These are phyloP conservation scores for Strombidium stylifer DNA, from an alignment of 73 alveolate genomes.

Conservation along the genomic window DNA sequence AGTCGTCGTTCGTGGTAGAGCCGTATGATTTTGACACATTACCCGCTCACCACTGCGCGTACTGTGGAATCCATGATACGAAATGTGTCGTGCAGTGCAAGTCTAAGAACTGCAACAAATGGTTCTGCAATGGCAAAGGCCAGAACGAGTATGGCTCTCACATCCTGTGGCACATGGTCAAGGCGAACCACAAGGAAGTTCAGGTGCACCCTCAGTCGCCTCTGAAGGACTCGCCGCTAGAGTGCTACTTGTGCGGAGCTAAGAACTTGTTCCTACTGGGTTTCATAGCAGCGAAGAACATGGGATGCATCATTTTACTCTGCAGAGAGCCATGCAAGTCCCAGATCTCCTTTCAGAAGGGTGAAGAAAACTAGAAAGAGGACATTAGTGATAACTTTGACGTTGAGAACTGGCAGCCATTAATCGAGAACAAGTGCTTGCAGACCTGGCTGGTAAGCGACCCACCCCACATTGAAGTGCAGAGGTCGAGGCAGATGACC, in stretches of 20 bases:
- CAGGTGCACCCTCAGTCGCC: slow-evolving; percentile 83
- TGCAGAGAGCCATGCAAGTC: slow-evolving; percentile 91
- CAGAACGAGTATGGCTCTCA: slow-evolving; percentile 74
- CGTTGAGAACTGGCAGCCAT: slow-evolving; percentile 85
- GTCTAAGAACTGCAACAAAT: slow-evolving; percentile 75
- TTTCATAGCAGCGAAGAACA: slow-evolving; percentile 74
- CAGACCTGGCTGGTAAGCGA: slow-evolving; percentile 90
- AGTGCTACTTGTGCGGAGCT: slow-evolving; percentile 93
- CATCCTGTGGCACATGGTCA: slow-evolving; percentile 82
- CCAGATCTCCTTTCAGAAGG: slow-evolving; percentile 65
- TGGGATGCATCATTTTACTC: slow-evolving; percentile 76
- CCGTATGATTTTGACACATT: slow-evolving; percentile 37
- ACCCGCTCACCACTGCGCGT: slow-evolving; percentile 70
- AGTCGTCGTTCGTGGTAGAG: not conserved
- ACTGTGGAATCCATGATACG: slow-evolving; percentile 82
- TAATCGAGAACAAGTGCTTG: slow-evolving; percentile 86
- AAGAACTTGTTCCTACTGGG: slow-evolving; percentile 94
- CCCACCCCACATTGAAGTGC: slow-evolving; percentile 82
- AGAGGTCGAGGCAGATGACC: slow-evolving; percentile 72
- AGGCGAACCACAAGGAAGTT: slow-evolving; percentile 90
- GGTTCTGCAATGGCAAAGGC: slow-evolving; percentile 91
- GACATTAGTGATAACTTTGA: too few relatives aligned
- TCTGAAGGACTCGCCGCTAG: slow-evolving; percentile 87
- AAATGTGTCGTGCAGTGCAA: slow-evolving; percentile 79
- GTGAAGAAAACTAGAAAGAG: too few relatives aligned